Base-by-base conservation (phyloP, 2,329 filamentous ascomycete genomes). In the Ophiosphaerella herpotricha region DNA sequence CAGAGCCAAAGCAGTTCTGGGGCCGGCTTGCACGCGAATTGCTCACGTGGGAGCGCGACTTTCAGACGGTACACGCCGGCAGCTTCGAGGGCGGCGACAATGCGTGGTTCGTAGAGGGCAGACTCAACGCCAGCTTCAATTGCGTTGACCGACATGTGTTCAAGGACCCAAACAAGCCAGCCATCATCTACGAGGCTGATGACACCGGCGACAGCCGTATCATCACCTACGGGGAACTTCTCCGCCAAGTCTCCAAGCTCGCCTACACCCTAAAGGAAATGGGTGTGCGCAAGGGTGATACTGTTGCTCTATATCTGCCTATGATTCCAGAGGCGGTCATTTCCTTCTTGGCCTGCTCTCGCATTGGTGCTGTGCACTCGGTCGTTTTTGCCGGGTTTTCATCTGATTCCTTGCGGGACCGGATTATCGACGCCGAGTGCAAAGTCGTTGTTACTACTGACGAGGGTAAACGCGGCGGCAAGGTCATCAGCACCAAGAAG, bases 351-450 rank as follows among this genome's bases (percentile, higher is more conserved):
- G 94, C 94, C 54, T 95, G 92, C 75, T 80, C 87, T 33, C 90
- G 94, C 71, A 96, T 99, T 64, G 94, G 94, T 55, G 94, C 94
- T 35, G 84, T 99, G 4, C 94, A 99, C 83, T 97, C 94, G 0
- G 93, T 99, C 47, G 89, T 99, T 59, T 99, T 99, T 70, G 94
- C 94, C 48, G 94, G 94, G 52, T 99, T 99, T 82, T 97, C 92
- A 26, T 89, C 93, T 50, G 93, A 97, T 75, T 97, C 94, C 4
- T 85, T 99, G 41, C 89, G 93, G 59, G 94, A 99, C 76, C 91
- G 94, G 70, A 92, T 99, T 67, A 80, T 94, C 54, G 94, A 99
- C 71, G 93, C 89, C 51, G 79, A 90, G 63, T 93, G 88, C 74
- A 96, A 89, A 79, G 90, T 97, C 46, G 88, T 97, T 76, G 97